Evolutionary conservation across 257 asterid species (phyloP).

Genomic region (Linderniella brevidens): DNA sequence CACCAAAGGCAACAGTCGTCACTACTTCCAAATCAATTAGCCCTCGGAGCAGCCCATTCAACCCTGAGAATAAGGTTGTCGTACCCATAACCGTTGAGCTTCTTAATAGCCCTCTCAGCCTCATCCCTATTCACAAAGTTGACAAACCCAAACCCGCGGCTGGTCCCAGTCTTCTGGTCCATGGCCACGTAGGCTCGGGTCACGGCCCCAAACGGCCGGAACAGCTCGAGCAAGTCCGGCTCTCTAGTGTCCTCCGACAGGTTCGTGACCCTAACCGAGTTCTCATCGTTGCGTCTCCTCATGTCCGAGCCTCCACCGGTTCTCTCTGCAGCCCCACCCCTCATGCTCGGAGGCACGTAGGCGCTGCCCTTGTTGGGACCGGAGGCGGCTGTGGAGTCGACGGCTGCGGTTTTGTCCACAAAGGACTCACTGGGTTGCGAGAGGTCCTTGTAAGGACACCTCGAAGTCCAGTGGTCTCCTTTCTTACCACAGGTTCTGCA

Average conservation of each 20-base stretch:
- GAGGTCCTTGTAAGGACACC: constrained; percentile 92
- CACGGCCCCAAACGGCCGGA: constrained; percentile 74
- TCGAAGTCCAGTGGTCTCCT: constrained; percentile 95
- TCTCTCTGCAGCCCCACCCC: constrained; percentile 41
- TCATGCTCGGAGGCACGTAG: constrained; percentile 69
- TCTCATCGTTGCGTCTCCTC: constrained; percentile 85
- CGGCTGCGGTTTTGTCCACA: constrained; percentile 26
- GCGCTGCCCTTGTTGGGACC: constrained; percentile 31
- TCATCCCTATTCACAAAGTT: constrained; percentile 78
- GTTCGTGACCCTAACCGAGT: constrained; percentile 83
- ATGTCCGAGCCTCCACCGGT: constrained; percentile 41
- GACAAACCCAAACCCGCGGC: constrained; percentile 89
- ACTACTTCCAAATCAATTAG: too few relatives aligned
- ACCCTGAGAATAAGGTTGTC: constrained; percentile 85
- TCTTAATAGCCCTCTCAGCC: constrained; percentile 80
- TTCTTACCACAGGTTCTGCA: constrained; percentile 82
- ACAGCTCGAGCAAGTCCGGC: constrained; percentile 77
- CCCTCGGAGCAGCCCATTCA: constrained; percentile 97
- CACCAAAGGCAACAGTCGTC: too few relatives aligned
- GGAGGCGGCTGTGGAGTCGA: constrained; percentile 19
- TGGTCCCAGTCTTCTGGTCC: constrained; percentile 69
- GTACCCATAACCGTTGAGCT: constrained; percentile 81
- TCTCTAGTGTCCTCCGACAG: constrained; percentile 89
- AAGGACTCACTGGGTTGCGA: constrained; percentile 45
- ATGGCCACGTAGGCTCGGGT: constrained; percentile 82